A percentile compares a stretch with the other conserved stretches of the same genome.
These are phyloP conservation scores for Cryptococcus amylolentus DNA, from an alignment of 1,284 basidiomycete species.

Conservation along the genomic window DNA sequence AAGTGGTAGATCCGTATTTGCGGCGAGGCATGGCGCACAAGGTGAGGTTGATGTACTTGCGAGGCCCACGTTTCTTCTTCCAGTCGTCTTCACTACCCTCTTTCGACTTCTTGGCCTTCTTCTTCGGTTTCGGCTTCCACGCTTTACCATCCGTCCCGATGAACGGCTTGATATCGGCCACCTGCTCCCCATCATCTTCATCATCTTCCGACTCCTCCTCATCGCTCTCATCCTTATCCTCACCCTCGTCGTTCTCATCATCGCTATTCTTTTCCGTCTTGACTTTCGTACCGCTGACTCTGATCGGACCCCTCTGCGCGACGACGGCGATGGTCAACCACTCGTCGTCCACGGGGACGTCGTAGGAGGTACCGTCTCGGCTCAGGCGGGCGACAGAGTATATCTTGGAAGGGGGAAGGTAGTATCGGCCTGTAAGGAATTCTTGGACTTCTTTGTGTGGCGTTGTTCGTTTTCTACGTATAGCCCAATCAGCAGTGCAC, in stretches of 20 bases:
- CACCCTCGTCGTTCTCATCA: constrained; percentile 20
- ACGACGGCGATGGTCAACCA: constrained; percentile 89
- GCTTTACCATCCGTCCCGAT: constrained; percentile 1
- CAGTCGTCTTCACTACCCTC: constrained; percentile 11
- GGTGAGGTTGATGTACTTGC: constrained; percentile 79
- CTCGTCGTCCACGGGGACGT: constrained; percentile 85
- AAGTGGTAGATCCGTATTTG: constrained; percentile 9
- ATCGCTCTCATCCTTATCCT: constrained; percentile 7
- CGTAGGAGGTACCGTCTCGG: constrained; percentile 75
- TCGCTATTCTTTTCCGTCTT: constrained; percentile 13
- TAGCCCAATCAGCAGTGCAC: neutral
- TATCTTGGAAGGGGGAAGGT: constrained; percentile 77
- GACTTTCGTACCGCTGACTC: constrained; percentile 34
- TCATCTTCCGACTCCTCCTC: constrained; percentile 5
- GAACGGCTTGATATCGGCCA: constrained; percentile 10
- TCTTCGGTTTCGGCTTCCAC: neutral
- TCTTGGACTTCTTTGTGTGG: constrained; percentile 74
- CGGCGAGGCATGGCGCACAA: constrained; percentile 59
- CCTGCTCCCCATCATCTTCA: constrained; percentile 23
- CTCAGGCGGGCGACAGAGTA: constrained; percentile 78
- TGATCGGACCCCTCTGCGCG: constrained; percentile 71
- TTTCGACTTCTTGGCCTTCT: neutral
- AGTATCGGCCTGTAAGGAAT: constrained; percentile 78
- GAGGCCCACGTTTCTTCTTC: constrained; percentile 25
- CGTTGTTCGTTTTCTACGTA: constrained; percentile 63